phyloP scores from a whole-genome alignment of 1,284 basidiomycete species.

The Ceratobasidium sp. region DNA sequence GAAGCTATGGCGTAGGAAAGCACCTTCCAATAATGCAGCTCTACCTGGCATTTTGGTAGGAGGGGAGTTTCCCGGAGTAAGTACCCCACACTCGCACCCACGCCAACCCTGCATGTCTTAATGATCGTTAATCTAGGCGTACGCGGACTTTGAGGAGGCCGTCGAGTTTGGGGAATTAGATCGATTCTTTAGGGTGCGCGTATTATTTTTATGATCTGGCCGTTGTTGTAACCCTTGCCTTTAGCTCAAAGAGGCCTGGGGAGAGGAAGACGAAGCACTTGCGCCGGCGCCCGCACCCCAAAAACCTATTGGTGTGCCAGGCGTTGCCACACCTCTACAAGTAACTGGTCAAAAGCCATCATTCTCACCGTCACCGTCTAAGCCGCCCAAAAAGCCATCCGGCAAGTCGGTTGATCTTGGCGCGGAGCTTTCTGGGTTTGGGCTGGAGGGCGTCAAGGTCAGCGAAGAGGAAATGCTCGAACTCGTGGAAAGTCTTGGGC shows the following conservation, averaged over 20 bases:
- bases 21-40: conserved; percentile 82
- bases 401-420: conserved; percentile 71
- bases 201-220: conserved; percentile 5
- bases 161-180: conserved; percentile 80
- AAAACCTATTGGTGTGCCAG: conserved; percentile 80
- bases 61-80: conserved; percentile 70
- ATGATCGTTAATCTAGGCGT: conserved; percentile 59
- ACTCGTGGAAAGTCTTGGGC: conserved; percentile 77
- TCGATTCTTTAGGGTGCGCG: conserved; percentile 67
- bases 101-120: conserved; percentile 49
- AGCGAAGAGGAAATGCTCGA: conserved; percentile 77
- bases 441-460: conserved; percentile 78
- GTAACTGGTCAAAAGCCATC: conserved; percentile 77
- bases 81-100: conserved; percentile 54
- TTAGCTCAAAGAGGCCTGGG: conserved; percentile 70
- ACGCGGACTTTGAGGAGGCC: conserved; percentile 78
- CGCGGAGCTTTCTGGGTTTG: conserved; percentile 73
- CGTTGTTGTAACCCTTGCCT: conserved; percentile 5
- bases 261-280: conserved; percentile 67
- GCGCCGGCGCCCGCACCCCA: conserved; percentile 62
- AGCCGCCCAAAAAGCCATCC: conserved; percentile 62
- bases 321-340: conserved; percentile 75
- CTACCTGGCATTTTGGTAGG: conserved; percentile 84
- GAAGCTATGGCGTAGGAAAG: conserved; percentile 81
- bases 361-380: conserved; percentile 62